Percentiles rank a stretch among this genome's conserved stretches.
Evolutionary conservation across 78 protist genomes (phyloP).

Genomic region (Planoprotostelium fungivorum): DNA sequence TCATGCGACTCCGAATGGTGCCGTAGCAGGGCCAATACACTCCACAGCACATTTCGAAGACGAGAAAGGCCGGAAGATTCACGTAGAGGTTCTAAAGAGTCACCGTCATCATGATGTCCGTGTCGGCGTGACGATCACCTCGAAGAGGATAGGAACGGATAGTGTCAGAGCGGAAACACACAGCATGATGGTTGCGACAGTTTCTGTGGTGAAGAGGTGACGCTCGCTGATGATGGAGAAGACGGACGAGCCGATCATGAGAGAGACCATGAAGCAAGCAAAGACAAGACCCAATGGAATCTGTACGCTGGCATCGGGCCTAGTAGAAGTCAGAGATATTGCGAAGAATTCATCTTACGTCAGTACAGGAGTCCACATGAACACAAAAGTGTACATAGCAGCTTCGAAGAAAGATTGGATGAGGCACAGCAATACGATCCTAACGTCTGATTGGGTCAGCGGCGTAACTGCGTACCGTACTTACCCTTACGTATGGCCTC

Average conservation of each 20-base stretch:
- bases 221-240: constrained; percentile 1
- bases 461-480: background rate
- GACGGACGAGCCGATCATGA: constrained; percentile 80
- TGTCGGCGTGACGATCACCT: background rate
- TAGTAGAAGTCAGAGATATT: background rate
- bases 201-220: constrained; percentile 6
- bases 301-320: background rate
- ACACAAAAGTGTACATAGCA: constrained; percentile 92
- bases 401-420: constrained; percentile 85
- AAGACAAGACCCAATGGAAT: constrained; percentile 82
- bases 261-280: constrained; percentile 79
- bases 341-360: background rate
- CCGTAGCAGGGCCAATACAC: constrained; percentile 82
- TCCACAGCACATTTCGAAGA: constrained; percentile 86
- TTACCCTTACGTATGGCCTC: constrained; percentile 3
- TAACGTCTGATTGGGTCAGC: constrained; percentile 6
- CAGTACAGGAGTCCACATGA: constrained; percentile 91
- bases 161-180: constrained; percentile 15
- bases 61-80: constrained; percentile 33
- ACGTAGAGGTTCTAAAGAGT: constrained; percentile 15
- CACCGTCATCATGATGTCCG: background rate
- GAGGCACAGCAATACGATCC: constrained; percentile 49
- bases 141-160: constrained; percentile 4
- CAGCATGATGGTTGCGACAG: constrained; percentile 4
- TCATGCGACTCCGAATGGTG: constrained; percentile 26